Evolutionary conservation across 768 basidiomycete genomes (phyloP).

Genomic region (Lepiota brunneoincarnata): DNA sequence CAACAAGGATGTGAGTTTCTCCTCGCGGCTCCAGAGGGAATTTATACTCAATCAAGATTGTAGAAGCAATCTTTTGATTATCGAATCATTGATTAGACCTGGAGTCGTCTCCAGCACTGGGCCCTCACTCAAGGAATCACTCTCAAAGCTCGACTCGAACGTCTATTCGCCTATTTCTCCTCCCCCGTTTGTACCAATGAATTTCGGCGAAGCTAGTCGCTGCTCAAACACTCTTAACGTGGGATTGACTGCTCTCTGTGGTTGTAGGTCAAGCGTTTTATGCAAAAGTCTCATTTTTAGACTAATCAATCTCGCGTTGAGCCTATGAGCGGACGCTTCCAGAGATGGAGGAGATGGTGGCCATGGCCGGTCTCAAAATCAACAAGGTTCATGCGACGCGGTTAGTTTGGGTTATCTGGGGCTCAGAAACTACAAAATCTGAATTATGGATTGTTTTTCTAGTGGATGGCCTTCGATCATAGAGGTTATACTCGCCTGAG

Average conservation of each 20-base stretch:
- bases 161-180: constrained; percentile 30
- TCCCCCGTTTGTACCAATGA: constrained; percentile 13
- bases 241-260: constrained; percentile 32
- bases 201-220: constrained; percentile 34
- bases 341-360: constrained; percentile 35
- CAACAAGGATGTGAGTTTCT: constrained; percentile 15
- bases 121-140: constrained; percentile 20
- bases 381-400: constrained; percentile 37
- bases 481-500: constrained; percentile 28
- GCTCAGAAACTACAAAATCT: background rate
- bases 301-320: constrained; percentile 5
- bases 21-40: background rate
- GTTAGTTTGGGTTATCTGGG: constrained; percentile 17
- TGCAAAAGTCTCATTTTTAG: too few relatives aligned
- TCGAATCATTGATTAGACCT: constrained; percentile 25
- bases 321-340: constrained; percentile 35
- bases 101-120: background rate
- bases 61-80: constrained; percentile 31
- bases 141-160: constrained; percentile 24
- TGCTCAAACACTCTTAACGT: constrained; percentile 35
- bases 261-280: constrained; percentile 21
- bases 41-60: background rate
- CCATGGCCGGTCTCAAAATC: constrained; percentile 31
- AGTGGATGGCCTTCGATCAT: constrained; percentile 38
- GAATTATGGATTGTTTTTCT: constrained; percentile 2